These are phyloP conservation scores for Cymbopogon citratus DNA, from an alignment of 176 grass and related monocot species.

Conservation along the genomic window DNA sequence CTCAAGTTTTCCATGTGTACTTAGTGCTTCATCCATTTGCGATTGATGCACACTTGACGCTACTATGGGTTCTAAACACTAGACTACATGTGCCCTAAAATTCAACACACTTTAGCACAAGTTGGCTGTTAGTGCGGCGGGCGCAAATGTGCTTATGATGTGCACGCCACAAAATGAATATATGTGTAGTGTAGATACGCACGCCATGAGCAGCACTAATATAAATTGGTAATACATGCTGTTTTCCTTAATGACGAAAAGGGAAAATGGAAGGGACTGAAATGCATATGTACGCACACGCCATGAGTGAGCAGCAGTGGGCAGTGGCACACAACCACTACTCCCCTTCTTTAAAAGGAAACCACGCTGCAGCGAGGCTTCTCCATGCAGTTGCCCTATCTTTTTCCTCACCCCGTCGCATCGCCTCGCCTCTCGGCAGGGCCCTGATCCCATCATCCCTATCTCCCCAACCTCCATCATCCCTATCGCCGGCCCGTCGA, in stretches of 20 bases:
- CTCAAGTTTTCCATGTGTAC: neutral
- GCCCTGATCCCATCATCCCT: neutral
- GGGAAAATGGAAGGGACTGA: neutral
- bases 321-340: neutral
- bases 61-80: neutral
- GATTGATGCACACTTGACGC: neutral
- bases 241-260: neutral
- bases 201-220: neutral
- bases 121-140: neutral
- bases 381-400: constrained; percentile 41
- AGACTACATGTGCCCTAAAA: neutral
- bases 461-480: neutral
- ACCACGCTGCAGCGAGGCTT: constrained; percentile 25
- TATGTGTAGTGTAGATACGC: neutral
- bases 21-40: neutral
- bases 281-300: neutral
- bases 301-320: neutral
- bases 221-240: neutral
- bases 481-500: neutral
- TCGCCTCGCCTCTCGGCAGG: neutral
- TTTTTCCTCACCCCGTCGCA: constrained; percentile 9
- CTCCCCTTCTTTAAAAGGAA: constrained; percentile 50
- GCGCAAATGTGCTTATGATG: neutral
- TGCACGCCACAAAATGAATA: neutral
- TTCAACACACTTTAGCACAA: neutral